Evolutionary conservation across 176 grass and related monocot species (phyloP).

Genomic region (Cenchrus fungigraminus): DNA sequence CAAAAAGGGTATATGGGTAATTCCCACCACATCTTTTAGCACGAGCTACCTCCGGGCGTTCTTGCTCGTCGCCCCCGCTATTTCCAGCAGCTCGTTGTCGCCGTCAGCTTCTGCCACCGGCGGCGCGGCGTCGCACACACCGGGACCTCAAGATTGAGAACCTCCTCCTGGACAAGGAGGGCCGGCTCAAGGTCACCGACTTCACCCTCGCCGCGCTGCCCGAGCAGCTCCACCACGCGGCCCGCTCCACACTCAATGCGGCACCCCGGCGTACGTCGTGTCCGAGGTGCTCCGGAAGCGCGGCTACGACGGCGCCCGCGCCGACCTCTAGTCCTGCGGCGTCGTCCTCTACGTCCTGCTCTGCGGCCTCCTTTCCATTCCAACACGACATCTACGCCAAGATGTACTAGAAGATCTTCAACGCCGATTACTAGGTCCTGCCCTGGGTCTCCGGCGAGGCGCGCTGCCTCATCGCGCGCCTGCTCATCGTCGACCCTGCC

Average conservation of each 20-base stretch:
- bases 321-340: slow-evolving; percentile 95
- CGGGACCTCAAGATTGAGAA: slow-evolving; percentile 99
- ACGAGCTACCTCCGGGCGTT: no score
- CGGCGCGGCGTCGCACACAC: slow-evolving; percentile 83
- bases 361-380: slow-evolving; percentile 84
- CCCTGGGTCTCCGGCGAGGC: slow-evolving; percentile 86
- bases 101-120: slow-evolving; percentile 96
- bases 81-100: slow-evolving; percentile 90
- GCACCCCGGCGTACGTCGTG: slow-evolving; percentile 89
- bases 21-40: no score
- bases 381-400: slow-evolving; percentile 76
- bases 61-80: no score
- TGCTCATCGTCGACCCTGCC: slow-evolving; percentile 79
- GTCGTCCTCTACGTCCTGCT: slow-evolving; percentile 93
- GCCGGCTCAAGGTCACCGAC: slow-evolving; percentile 82
- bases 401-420: slow-evolving; percentile 94
- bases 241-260: slow-evolving; percentile 94
- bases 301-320: slow-evolving; percentile 75
- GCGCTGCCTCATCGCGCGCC: slow-evolving; percentile 64
- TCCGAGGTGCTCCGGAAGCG: slow-evolving; percentile 85
- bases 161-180: slow-evolving; percentile 72
- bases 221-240: slow-evolving; percentile 84
- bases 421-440: slow-evolving; percentile 75
- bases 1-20: no score
- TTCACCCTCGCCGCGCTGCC: slow-evolving; percentile 93